phyloP scores from a whole-genome alignment of 1,284 basidiomycete genomes.

The Apiotrichum domesticum region DNA sequence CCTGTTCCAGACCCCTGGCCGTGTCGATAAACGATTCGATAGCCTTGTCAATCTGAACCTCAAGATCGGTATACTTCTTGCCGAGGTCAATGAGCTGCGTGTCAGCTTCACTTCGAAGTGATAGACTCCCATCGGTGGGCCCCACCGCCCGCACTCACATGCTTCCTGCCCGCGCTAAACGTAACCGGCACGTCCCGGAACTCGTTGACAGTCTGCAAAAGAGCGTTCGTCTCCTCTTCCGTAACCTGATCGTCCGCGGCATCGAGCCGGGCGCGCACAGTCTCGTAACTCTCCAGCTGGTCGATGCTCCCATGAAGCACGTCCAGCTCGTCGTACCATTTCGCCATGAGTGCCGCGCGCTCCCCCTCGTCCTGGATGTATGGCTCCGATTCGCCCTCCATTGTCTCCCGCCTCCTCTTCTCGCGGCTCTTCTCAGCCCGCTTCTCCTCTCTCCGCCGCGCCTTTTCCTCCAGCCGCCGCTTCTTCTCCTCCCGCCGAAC shows the following conservation, averaged over 20 bases:
- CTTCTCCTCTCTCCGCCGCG: too few relatives aligned
- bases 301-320: too few relatives aligned
- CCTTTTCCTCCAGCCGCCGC: too few relatives aligned
- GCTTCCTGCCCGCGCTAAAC: background rate
- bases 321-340: too few relatives aligned
- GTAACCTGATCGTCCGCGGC: constrained; percentile 7
- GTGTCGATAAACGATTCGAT: background rate
- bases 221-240: constrained; percentile 3
- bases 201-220: constrained; percentile 21
- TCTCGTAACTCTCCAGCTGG: too few relatives aligned
- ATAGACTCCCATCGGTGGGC: background rate
- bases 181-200: constrained; percentile 20
- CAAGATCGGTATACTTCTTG: constrained; percentile 1
- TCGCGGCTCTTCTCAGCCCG: too few relatives aligned
- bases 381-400: too few relatives aligned
- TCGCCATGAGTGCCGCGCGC: too few relatives aligned
- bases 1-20: constrained; percentile 26
- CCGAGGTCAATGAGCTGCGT: background rate
- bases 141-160: background rate
- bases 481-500: too few relatives aligned
- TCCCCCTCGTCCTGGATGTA: too few relatives aligned
- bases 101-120: background rate
- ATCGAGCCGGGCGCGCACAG: background rate
- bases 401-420: too few relatives aligned
- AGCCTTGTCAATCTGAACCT: background rate